These are phyloP conservation scores for Paecilomyces variotii DNA, from an alignment of 2,329 filamentous ascomycete species.

Conservation along the genomic window DNA sequence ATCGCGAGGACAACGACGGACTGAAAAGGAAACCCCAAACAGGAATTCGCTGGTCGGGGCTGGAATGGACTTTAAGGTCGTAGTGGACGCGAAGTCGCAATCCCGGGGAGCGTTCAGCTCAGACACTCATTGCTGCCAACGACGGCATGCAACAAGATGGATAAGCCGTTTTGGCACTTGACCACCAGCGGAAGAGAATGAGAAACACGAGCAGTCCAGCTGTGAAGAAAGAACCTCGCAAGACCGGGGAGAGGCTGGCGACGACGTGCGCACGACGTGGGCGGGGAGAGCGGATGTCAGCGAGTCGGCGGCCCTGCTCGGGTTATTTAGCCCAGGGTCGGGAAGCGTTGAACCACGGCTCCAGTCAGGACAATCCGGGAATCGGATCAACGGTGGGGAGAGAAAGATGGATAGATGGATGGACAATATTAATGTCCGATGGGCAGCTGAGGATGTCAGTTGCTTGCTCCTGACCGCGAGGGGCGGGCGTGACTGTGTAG, in stretches of 20 bases:
- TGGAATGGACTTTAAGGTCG: background rate
- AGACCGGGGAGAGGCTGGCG: background rate
- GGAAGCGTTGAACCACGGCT: background rate
- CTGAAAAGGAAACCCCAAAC: background rate
- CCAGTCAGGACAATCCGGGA: slow-evolving; percentile 1
- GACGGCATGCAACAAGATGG: background rate
- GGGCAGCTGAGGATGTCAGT: background rate
- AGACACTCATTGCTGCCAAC: background rate
- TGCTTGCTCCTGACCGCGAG: background rate
- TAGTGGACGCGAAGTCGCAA: background rate
- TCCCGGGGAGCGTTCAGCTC: background rate
- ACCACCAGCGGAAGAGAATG: background rate
- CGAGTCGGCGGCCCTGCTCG: background rate
- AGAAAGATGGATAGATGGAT: background rate
- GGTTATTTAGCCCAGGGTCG: background rate
- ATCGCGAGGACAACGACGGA: background rate
- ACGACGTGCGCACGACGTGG: background rate
- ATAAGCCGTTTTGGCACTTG: background rate
- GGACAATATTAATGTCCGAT: background rate
- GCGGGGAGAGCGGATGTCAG: background rate
- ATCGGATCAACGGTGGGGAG: background rate
- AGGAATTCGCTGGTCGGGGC: background rate
- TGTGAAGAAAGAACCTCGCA: background rate
- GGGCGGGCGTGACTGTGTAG: background rate
- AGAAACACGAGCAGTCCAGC: background rate